Evolutionary conservation across 345 rosid genomes (phyloP).

Genomic region (Carallia brachiata): DNA sequence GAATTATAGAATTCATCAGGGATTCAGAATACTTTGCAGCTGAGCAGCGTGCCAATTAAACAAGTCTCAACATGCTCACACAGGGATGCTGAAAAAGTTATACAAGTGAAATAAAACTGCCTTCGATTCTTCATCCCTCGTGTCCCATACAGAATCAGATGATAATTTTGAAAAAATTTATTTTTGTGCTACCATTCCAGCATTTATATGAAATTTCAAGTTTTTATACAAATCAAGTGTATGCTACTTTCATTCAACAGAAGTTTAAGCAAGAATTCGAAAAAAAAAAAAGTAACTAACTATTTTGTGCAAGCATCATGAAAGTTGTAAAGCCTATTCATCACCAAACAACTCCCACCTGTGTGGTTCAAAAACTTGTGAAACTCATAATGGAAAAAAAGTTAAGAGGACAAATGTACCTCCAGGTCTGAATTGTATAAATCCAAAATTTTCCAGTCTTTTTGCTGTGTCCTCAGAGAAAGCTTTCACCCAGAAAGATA

Average conservation of each 20-base stretch:
- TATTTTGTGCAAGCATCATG: background rate
- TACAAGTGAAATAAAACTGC: no score
- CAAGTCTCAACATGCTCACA: background rate
- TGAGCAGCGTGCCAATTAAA: background rate
- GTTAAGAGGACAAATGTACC: constrained; percentile 41
- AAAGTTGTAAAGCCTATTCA: constrained; percentile 6
- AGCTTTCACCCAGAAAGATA: constrained; percentile 99
- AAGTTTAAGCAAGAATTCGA: background rate
- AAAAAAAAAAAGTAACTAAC: background rate
- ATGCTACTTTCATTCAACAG: background rate
- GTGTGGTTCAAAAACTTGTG: background rate
- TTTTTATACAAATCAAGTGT: background rate
- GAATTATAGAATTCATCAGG: background rate
- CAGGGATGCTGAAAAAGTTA: no score
- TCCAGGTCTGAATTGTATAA: constrained; percentile 94
- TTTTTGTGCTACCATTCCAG: background rate
- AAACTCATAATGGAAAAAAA: no score
- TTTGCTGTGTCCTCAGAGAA: constrained; percentile 97
- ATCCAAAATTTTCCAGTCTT: constrained; percentile 92
- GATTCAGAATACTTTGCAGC: background rate
- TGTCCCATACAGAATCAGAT: no score
- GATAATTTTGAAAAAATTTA: no score
- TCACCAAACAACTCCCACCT: background rate
- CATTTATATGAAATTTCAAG: background rate
- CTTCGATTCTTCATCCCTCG: no score